These are phyloP conservation scores for Monilinia aucupariae DNA, from an alignment of 2,329 filamentous ascomycete species.

Conservation along the genomic window DNA sequence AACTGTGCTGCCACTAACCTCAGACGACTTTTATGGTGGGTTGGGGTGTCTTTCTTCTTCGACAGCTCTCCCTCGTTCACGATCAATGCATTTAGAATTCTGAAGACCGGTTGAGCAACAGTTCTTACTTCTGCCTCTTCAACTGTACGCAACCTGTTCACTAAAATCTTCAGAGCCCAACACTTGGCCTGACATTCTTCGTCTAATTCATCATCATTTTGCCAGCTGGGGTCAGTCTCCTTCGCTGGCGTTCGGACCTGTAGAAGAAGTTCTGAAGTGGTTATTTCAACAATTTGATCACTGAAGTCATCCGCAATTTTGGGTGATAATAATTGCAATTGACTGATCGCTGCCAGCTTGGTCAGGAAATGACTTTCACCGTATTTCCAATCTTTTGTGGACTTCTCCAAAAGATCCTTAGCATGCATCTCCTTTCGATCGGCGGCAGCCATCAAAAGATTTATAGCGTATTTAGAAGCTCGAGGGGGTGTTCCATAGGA, in stretches of 20 bases:
- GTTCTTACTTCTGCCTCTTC: conserved; percentile 50
- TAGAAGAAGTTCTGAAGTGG: conserved; percentile 68
- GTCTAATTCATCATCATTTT: conserved; percentile 61
- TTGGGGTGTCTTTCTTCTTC: conserved; percentile 68
- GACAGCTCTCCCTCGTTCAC: conserved; percentile 73
- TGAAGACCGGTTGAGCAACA: conserved; percentile 64
- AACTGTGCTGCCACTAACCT: conserved; percentile 76
- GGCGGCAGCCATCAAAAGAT: conserved; percentile 69
- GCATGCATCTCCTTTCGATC: conserved; percentile 80
- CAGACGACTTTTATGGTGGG: conserved; percentile 72
- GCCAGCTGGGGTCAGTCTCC: conserved; percentile 58
- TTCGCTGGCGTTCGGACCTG: conserved; percentile 60
- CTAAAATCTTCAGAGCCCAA: conserved; percentile 76
- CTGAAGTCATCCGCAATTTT: conserved; percentile 66
- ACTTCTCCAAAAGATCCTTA: conserved; percentile 73
- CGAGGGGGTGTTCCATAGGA: conserved; percentile 74
- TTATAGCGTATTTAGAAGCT: conserved; percentile 89
- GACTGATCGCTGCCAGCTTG: conserved; percentile 65
- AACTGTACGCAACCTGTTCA: conserved; percentile 69
- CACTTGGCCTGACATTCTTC: conserved; percentile 79
- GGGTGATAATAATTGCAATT: conserved; percentile 70
- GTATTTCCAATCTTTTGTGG: conserved; percentile 68
- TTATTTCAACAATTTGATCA: conserved; percentile 73
- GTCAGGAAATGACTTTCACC: conserved; percentile 69
- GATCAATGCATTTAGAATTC: conserved; percentile 72